Evolutionary conservation across 106 monocot species (phyloP).

Genomic region (Dactylorhiza incarnata): DNA sequence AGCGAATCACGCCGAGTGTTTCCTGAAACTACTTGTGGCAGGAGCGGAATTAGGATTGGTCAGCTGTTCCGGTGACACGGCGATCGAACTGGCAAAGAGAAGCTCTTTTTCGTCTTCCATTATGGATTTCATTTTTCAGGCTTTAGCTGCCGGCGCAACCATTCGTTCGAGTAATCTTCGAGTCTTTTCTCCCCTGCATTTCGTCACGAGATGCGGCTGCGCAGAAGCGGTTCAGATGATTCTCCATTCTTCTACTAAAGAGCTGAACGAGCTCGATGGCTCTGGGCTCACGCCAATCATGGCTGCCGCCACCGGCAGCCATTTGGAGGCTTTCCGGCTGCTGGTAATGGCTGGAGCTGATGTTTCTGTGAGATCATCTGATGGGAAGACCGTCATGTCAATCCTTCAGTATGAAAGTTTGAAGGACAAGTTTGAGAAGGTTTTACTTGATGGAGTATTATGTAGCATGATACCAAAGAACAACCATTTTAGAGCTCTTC

Average conservation of each 20-base stretch:
- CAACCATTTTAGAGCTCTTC: constrained; percentile 38
- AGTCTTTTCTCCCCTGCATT: constrained; percentile 49
- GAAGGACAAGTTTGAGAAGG: constrained; percentile 29
- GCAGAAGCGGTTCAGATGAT: constrained; percentile 40
- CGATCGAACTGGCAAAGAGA: constrained; percentile 26
- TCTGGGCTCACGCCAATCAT: constrained; percentile 44
- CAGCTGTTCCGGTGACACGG: constrained; percentile 32
- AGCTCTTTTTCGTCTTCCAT: constrained; percentile 33
- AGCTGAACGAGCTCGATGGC: constrained; percentile 37
- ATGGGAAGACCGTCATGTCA: constrained; percentile 32
- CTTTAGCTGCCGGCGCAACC: constrained; percentile 15
- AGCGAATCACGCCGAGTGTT: constrained; percentile 28
- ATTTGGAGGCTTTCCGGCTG: constrained; percentile 40
- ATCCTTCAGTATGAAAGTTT: constrained; percentile 13
- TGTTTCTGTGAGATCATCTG: constrained; percentile 14
- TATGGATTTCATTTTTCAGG: constrained; percentile 26
- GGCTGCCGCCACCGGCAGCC: constrained; percentile 32
- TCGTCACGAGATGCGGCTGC: constrained; percentile 22
- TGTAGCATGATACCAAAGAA: constrained; percentile 19
- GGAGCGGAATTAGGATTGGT: constrained; percentile 46
- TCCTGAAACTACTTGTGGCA: constrained; percentile 25
- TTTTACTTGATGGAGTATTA: constrained; percentile 34
- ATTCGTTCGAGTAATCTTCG: constrained; percentile 30
- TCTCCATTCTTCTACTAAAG: constrained; percentile 17
- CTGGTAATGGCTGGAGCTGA: constrained; percentile 62